A percentile compares a stretch with the other conserved stretches of the same genome.
Evolutionary conservation across 2,329 filamentous ascomycete genomes (phyloP).

Genomic region (Arthroderma sp.): DNA sequence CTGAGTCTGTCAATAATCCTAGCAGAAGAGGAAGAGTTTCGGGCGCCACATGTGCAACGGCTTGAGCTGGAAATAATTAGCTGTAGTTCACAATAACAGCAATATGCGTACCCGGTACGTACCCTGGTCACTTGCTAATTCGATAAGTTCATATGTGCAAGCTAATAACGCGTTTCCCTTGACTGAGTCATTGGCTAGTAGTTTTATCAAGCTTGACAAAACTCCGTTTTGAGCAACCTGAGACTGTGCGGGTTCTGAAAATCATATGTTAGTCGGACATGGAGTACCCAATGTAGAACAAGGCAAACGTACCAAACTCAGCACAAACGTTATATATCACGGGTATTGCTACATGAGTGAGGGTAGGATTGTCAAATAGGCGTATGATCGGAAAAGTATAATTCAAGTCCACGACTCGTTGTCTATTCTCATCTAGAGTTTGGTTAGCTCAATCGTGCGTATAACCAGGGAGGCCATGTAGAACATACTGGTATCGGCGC

Average conservation of each 20-base stretch:
- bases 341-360: conserved; percentile 29
- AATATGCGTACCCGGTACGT: conserved; percentile 4
- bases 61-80: conserved; percentile 17
- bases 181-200: conserved; percentile 22
- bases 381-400: conserved; percentile 27
- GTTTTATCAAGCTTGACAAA: conserved; percentile 24
- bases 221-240: conserved; percentile 25
- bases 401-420: conserved; percentile 26
- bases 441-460: neutral
- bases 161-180: conserved; percentile 22
- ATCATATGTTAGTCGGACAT: neutral
- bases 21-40: conserved; percentile 24
- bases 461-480: neutral
- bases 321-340: conserved; percentile 35
- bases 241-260: conserved; percentile 25
- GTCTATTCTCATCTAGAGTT: conserved; percentile 28
- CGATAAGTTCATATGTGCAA: conserved; percentile 29
- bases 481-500: conserved; percentile 30
- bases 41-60: conserved; percentile 22
- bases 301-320: conserved; percentile 26
- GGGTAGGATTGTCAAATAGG: conserved; percentile 21
- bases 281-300: neutral
- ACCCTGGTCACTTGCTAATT: conserved; percentile 29
- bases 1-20: conserved; percentile 19
- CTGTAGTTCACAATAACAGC: neutral